Base-by-base conservation (phyloP, 2,329 filamentous ascomycete species). In the Aspergillus terreus region DNA sequence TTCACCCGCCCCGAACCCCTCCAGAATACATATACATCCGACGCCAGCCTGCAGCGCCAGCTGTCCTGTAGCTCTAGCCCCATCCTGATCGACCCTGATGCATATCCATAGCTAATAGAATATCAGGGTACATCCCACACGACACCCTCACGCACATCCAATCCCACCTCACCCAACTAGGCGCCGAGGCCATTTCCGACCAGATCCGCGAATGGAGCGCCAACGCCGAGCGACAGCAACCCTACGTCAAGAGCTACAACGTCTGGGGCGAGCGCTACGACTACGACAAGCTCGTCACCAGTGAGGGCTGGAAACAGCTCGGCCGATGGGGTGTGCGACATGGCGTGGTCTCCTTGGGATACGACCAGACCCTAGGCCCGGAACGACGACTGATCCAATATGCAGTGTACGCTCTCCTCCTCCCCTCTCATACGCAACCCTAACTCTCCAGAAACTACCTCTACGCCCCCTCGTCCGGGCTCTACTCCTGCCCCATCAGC, bases 201-300 rank as follows among this genome's bases (percentile, higher is more conserved):
- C 55, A 56, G 44, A 54, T 70, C 21, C 57, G 58, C 5, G 63
- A 62, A 33, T 68, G 63, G 65, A 67, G 58, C 32, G 79, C 80
- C 0, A 83, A 89, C 63, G 81, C 86, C 0, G 86, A 90, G 66
- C 76, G 73, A 40, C 84, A 87, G 56, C 78, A 81, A 42, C 85
- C 85, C 0, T 82, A 82, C 30, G 68, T 88, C 3, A 77, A 77
- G 40, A 79, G 82, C 1, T 75, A 82, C 10, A 80, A 85, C 61
- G 79, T 80, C 0, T 87, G 87, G 64, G 85, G 86, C 1, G 74
- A 76, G 46, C 50, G 58, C 40, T 67, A 67, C 49, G 79, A 79
- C 46, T 78, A 72, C 6, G 80, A 81, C 44, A 78, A 82, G 32
- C 71, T 90, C 1, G 75, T 87, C 33, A 85, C 85, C 0, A 78